These are phyloP conservation scores for Blechomonas ayalai DNA, from an alignment of 208 protist genomes.

Conservation along the genomic window DNA sequence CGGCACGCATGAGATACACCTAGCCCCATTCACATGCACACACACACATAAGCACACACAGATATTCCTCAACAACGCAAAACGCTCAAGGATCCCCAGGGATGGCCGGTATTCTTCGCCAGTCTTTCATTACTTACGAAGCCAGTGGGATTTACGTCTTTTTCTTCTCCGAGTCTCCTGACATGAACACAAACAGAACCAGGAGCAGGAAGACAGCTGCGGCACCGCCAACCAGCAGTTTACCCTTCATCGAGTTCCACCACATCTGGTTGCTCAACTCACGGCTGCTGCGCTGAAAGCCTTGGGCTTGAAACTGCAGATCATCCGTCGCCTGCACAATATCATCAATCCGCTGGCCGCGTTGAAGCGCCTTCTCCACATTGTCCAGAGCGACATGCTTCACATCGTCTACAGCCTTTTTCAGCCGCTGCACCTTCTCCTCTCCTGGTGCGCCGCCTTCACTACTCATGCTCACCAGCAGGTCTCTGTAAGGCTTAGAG, in stretches of 20 bases:
- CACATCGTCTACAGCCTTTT: conserved; percentile 71
- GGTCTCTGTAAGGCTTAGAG: conserved; percentile 47
- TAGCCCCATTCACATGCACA: no score
- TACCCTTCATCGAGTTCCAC: conserved; percentile 81
- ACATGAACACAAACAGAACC: conserved; percentile 75
- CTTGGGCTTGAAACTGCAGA: conserved; percentile 81
- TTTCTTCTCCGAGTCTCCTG: conserved; percentile 4
- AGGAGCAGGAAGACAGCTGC: conserved; percentile 60
- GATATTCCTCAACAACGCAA: no score
- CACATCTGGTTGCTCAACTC: conserved; percentile 80
- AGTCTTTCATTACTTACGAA: background rate
- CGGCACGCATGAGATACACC: no score
- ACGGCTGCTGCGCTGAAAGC: conserved; percentile 79
- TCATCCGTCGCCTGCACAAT: conserved; percentile 86
- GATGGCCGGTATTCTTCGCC: no score
- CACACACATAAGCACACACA: background rate
- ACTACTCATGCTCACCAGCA: conserved; percentile 45
- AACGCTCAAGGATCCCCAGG: no score
- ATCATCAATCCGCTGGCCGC: conserved; percentile 79
- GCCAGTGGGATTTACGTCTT: conserved; percentile 2
- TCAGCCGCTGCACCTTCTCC: conserved; percentile 68
- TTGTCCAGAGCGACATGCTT: conserved; percentile 83
- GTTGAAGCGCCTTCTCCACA: conserved; percentile 73
- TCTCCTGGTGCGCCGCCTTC: conserved; percentile 11
- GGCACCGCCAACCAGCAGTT: conserved; percentile 56